Evolutionary conservation across 352 stramenopile genomes (phyloP).

Genomic region (Phytophthora meadii): DNA sequence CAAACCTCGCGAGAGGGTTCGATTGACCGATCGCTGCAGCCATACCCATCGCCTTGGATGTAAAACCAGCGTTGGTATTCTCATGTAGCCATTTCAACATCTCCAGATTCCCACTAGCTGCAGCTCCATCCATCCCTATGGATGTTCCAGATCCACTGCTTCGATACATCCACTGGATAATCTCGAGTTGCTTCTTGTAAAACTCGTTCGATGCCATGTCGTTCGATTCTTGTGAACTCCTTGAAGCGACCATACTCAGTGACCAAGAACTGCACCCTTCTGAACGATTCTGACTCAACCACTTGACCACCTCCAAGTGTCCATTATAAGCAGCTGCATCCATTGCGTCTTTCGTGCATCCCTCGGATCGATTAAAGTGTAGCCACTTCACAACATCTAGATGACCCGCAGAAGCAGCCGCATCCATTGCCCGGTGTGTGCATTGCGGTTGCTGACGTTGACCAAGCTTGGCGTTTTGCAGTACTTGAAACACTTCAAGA

Average conservation of each 20-base stretch:
- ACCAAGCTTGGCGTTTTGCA: neutral
- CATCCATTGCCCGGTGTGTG: neutral
- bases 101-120: slow-evolving; percentile 3
- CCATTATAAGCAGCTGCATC: neutral
- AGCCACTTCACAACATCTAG: neutral
- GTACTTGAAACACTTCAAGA: neutral
- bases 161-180: neutral
- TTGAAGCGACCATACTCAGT: neutral
- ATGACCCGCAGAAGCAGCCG: neutral
- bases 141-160: neutral
- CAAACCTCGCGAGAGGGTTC: neutral
- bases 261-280: slow-evolving; percentile 1
- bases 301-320: neutral
- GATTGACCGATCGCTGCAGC: neutral
- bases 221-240: neutral
- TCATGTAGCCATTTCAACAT: slow-evolving; percentile 9
- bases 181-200: neutral
- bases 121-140: slow-evolving; percentile 1
- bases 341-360: neutral
- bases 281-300: neutral
- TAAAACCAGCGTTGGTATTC: neutral
- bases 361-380: neutral
- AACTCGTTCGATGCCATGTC: neutral
- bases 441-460: neutral
- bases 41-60: neutral